Base-by-base conservation (phyloP, 2,329 filamentous ascomycete genomes). In the Ceratocystis colombiana region DNA sequence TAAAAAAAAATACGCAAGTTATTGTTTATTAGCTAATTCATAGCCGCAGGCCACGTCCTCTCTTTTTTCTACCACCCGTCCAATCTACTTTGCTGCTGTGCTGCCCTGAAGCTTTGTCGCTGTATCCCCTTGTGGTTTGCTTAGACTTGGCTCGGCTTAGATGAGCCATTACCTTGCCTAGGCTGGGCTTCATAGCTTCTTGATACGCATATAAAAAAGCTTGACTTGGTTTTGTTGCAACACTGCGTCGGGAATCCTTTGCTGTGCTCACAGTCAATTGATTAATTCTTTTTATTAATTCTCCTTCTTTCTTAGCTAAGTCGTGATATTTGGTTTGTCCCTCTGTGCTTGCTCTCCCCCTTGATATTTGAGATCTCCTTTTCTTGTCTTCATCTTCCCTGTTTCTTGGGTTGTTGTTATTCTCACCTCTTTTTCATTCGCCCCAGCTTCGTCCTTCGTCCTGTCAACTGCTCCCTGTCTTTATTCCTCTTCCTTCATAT, bases 401-500 rank as follows among this genome's bases (percentile, higher is more conserved):
- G 53, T 57, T 57, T 33, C 2, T 50, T 22, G n/a, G n/a, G 48
- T 25, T 17, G 12, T 33, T 25, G 22, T 30, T 25, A 7, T 33
- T 62, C 45, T 62, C 37, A 22, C 28, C 37, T 63, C 20, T 25
- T 63, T 63, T 44, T 63, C 28, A 10, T 5, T 25, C 17, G 22
- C 30, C 33, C 17, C 41, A 37, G 61, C 45, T 63, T 46, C 10
- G 28, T 48, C 12, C 25, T 28, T 33, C 30, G 41, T 46, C 45
- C 28, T 46, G 61, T 63, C 41, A 45, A 28, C 61, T 28, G 61
- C 48, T 46, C 45, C 41, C 48, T 30, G 53, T 57, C 28, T 30
- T 12, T 48, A 41, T 48, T 45, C 30, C 20, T 15, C 25, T 46
- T 63, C 61, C 33, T 63, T 28, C 37, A 22, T 62, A 63, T 63